These are phyloP conservation scores for Massariosphaeria phaeospora DNA, from an alignment of 495 filamentous ascomycete species.

Conservation along the genomic window DNA sequence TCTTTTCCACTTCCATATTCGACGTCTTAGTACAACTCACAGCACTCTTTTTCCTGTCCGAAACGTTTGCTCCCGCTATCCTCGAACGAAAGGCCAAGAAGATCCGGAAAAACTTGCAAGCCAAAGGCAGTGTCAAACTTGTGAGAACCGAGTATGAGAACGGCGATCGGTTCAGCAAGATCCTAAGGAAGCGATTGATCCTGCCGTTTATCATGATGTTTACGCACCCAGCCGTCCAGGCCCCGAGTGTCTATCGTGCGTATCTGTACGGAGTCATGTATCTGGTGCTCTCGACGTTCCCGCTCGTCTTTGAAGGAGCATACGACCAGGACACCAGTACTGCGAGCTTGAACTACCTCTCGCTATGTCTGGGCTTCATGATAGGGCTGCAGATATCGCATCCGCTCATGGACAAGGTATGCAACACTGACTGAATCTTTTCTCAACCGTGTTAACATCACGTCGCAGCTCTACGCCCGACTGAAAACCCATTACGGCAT, in stretches of 20 bases:
- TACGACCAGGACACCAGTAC: background rate
- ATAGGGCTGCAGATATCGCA: background rate
- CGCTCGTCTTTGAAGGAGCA: background rate
- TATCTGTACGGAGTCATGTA: conserved; percentile 2
- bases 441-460: too few relatives aligned
- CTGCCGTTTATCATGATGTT: conserved; percentile 80
- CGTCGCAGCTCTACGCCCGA: conserved; percentile 3
- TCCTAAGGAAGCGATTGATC: conserved; percentile 79
- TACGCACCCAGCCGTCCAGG: conserved; percentile 52
- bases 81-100: background rate
- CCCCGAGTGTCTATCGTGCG: background rate
- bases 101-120: background rate
- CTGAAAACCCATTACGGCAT: background rate
- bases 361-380: background rate
- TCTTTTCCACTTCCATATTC: conserved; percentile 5
- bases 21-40: conserved; percentile 3
- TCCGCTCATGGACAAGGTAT: background rate
- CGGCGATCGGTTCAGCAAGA: conserved; percentile 3
- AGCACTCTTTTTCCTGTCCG: background rate
- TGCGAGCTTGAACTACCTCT: background rate
- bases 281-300: background rate
- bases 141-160: background rate
- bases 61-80: background rate
- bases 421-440: background rate
- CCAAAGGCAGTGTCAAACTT: too few relatives aligned